Evolutionary conservation across 257 asterid species (phyloP), one percentile per base, ranked within the genome.

Genomic region (Linderniella brevidens): DNA sequence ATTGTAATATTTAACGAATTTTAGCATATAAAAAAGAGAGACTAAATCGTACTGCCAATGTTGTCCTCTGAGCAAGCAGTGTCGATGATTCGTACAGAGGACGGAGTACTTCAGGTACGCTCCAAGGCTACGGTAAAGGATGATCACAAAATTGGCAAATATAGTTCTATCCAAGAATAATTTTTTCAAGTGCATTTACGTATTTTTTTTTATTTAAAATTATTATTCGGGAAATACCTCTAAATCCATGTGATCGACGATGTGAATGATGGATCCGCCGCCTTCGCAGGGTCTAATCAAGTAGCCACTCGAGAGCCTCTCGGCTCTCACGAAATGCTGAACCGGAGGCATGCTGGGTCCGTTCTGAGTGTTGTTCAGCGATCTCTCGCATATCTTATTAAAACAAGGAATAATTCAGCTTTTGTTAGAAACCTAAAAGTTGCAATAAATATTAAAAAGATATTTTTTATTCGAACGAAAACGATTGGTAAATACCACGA

Each of bases 331-430:
- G 17, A 85, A 90, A 62, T 72, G 76, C 58, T 68, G 93, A 62
- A 73, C 93, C 0, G 85, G 92, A 14, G 99, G 94, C 88, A 85
- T 82, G 56, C 92, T 76, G 8, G 96, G 99, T 15, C 99, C 99
- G 14, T 90, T 85, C 71, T 71, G 94, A 25, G 94, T 85, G 75
- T 90, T 79, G 88, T 86, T 90, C 53, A 90, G 70, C 13, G 99
- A 90, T 63, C 96, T 75, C 57, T 90, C 96, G 38, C 99, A 87
- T 25, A 87, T 74, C 97, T n/a, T 87, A 57, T 25, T 25, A 25
- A 35, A 9, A 14, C 45, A 60, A 38, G 35, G 37, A 16, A 11
- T 35, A 54, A n/a, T n/a, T n/a, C 4, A 46, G 32, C 35, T 13
- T 41, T 13, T 44, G 10, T 9, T 1, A 13, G 19, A 13, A 1